Conservation (phyloP, 257 asterid genomes). For the Solanum paucissectum region DNA sequence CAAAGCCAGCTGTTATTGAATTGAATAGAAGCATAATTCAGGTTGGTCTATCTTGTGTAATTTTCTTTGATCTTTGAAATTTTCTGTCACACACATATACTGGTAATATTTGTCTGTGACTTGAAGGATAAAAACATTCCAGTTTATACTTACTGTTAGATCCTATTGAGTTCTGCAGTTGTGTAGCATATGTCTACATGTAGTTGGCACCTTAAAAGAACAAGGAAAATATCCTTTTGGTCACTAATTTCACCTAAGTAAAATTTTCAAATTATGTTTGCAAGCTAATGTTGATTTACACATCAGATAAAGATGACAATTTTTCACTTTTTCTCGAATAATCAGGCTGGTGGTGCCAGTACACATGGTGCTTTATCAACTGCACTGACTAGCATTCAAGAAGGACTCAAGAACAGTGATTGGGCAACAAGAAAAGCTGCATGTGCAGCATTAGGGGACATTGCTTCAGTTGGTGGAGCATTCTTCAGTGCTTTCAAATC, state of each 20-base stretch:
- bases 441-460: conserved; percentile 69
- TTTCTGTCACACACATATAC: too few relatives aligned
- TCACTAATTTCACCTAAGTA: not conserved
- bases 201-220: not conserved
- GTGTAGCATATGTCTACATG: not conserved
- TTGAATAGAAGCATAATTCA: conserved; percentile 85
- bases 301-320: not conserved
- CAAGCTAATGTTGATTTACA: not conserved
- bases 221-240: not conserved
- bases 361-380: conserved; percentile 46
- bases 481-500: conserved; percentile 53
- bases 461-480: conserved; percentile 72
- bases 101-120: not conserved
- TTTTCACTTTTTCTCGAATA: conserved; percentile 13
- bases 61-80: not conserved
- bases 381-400: conserved; percentile 78
- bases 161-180: not conserved
- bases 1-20: conserved; percentile 86
- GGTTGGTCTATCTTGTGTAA: conserved; percentile 22
- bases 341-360: conserved; percentile 89
- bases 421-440: conserved; percentile 95
- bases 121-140: not conserved
- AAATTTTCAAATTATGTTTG: not conserved
- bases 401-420: conserved; percentile 67
- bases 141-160: not conserved